A percentile compares a stretch with the other conserved stretches of the same genome.
These are phyloP conservation scores for Zea luxurians DNA, from an alignment of 176 grass and related monocot species.

Conservation along the genomic window DNA sequence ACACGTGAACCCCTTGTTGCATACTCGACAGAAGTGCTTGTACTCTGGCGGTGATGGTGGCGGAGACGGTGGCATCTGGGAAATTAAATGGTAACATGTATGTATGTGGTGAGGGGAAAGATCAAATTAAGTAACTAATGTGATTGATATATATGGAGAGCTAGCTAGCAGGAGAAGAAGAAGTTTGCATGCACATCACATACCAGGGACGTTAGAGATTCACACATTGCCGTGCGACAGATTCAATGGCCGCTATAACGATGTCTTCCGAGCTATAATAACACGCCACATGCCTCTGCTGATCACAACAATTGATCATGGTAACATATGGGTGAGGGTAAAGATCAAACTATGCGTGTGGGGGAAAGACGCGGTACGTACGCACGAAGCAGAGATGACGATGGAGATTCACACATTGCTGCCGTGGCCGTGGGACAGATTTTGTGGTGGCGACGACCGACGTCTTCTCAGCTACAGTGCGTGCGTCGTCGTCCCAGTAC, in stretches of 20 bases:
- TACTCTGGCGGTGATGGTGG: constrained; percentile 39
- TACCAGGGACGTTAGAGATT: not conserved
- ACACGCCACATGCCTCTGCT: not conserved
- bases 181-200: not conserved
- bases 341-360: too few relatives aligned
- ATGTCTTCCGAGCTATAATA: not conserved
- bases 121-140: too few relatives aligned
- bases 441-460: not conserved
- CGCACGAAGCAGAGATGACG: not conserved
- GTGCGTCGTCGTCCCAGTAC: not conserved
- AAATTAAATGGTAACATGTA: not conserved
- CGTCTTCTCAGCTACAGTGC: not conserved
- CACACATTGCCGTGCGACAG: not conserved
- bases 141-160: too few relatives aligned
- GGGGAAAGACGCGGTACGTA: not conserved
- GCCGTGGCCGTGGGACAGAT: too few relatives aligned
- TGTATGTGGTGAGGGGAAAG: too few relatives aligned
- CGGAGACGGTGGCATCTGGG: constrained; percentile 46
- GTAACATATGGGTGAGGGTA: too few relatives aligned
- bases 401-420: not conserved
- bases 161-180: too few relatives aligned
- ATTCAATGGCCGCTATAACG: not conserved
- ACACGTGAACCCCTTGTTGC: constrained; percentile 80
- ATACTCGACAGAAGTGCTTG: constrained; percentile 82
- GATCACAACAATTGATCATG: not conserved